These are phyloP conservation scores for Hypoxylon sp. DNA, from an alignment of 2,329 filamentous ascomycete species.

Conservation along the genomic window DNA sequence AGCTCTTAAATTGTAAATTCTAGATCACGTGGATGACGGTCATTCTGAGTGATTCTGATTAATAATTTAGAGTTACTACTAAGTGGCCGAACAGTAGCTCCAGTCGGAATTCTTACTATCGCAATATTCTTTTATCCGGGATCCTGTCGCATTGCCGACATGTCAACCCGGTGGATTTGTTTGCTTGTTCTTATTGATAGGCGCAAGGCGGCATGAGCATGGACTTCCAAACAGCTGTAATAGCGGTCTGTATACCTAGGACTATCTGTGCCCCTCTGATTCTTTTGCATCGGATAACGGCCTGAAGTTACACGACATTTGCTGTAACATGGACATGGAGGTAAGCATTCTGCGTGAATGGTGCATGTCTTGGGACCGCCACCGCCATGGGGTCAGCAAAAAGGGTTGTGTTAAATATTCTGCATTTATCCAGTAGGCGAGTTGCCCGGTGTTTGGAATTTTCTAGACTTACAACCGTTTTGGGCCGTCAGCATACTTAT, in stretches of 20 bases:
- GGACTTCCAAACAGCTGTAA: neutral
- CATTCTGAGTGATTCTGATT: slow-evolving; percentile 31
- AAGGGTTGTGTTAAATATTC: too few species aligned
- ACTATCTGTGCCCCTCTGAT: too few species aligned
- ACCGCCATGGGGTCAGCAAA: too few species aligned
- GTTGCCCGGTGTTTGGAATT: slow-evolving; percentile 1
- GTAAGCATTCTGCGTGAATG: too few species aligned
- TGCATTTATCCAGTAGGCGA: slow-evolving; percentile 6
- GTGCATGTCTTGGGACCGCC: slow-evolving; percentile 1
- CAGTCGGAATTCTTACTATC: too few species aligned
- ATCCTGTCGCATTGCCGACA: neutral
- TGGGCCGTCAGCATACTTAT: too few species aligned
- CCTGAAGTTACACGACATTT: slow-evolving; percentile 28
- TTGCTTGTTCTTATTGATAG: neutral
- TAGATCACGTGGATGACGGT: slow-evolving; percentile 38
- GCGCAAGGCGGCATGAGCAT: neutral
- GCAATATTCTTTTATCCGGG: too few species aligned
- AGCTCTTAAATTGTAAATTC: neutral
- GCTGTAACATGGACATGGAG: neutral
- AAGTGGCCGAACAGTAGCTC: too few species aligned
- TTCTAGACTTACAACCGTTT: too few species aligned
- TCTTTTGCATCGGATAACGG: slow-evolving; percentile 2
- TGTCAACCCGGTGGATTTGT: neutral
- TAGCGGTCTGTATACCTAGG: slow-evolving; percentile 3
- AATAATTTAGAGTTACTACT: too few species aligned